Conservation (phyloP, 1,284 basidiomycete species). For the Termitomyces sp. region DNA sequence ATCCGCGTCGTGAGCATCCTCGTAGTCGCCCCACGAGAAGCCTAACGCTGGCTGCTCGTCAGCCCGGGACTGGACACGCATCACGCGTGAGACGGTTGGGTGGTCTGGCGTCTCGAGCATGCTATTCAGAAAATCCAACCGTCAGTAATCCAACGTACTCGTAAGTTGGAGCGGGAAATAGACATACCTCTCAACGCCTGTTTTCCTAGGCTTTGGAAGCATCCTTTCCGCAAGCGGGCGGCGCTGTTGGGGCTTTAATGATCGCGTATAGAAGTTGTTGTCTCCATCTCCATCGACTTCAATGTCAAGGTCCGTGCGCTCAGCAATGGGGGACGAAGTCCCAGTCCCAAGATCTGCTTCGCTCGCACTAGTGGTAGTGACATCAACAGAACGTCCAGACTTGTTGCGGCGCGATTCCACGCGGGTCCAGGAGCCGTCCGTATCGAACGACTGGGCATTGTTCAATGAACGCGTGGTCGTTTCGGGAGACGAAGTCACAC, state of each 20-base stretch:
- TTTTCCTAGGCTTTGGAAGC: conserved; percentile 54
- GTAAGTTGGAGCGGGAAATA: too few relatives aligned
- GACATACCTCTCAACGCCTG: conserved; percentile 61
- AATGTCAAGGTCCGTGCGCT: conserved; percentile 35
- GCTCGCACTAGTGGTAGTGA: conserved; percentile 48
- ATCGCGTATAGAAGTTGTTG: conserved; percentile 17
- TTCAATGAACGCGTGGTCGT: conserved; percentile 13
- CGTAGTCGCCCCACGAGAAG: conserved; percentile 73
- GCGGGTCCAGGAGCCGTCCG: conserved; percentile 56
- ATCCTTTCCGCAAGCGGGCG: conserved; percentile 56
- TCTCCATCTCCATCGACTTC: conserved; percentile 3
- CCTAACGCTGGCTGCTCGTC: conserved; percentile 57
- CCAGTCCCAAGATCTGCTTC: conserved; percentile 51
- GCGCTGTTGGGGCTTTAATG: conserved; percentile 22
- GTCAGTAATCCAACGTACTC: background rate
- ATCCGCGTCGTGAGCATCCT: conserved; percentile 47
- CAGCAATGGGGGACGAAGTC: conserved; percentile 47
- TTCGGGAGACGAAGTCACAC: conserved; percentile 17
- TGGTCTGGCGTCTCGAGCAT: conserved; percentile 58
- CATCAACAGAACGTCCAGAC: conserved; percentile 25
- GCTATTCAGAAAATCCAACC: conserved; percentile 29
- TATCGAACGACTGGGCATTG: conserved; percentile 33
- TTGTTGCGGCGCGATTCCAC: conserved; percentile 32
- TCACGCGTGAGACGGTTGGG: conserved; percentile 53
- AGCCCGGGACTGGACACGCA: conserved; percentile 53